Evolutionary conservation across 2,329 filamentous ascomycete genomes (phyloP).

Genomic region (Pseudogymnoascus sp.): DNA sequence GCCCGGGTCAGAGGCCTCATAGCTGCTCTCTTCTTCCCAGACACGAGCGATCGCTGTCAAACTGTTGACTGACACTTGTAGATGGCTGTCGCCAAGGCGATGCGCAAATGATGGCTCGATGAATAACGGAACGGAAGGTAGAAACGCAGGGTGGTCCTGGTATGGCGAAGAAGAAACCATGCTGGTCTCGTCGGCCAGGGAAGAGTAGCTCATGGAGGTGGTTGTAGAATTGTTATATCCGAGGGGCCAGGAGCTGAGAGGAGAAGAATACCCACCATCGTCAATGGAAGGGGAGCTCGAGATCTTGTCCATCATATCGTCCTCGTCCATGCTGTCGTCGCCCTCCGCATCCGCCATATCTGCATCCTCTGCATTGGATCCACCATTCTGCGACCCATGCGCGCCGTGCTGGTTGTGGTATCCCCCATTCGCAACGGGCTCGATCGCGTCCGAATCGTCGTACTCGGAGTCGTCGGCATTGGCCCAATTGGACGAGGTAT

Average conservation of each 20-base stretch:
- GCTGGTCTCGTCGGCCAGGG: neutral
- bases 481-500: conserved; percentile 49
- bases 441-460: conserved; percentile 38
- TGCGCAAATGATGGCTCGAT: conserved; percentile 28
- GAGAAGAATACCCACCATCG: conserved; percentile 72
- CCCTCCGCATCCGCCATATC: conserved; percentile 62
- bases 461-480: conserved; percentile 31
- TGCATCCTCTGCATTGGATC: conserved; percentile 47
- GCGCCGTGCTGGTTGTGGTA: conserved; percentile 40
- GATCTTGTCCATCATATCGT: conserved; percentile 98
- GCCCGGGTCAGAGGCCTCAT: neutral
- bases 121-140: conserved; percentile 14
- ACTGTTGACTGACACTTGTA: conserved; percentile 14
- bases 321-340: conserved; percentile 66
- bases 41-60: neutral
- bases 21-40: conserved; percentile 1
- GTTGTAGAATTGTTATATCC: conserved; percentile 17
- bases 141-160: neutral
- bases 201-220: neutral
- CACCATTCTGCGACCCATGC: conserved; percentile 52
- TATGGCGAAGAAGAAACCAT: neutral
- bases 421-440: conserved; percentile 53
- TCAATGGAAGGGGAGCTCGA: conserved; percentile 98
- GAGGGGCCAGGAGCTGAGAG: conserved; percentile 25
- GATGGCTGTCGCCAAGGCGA: conserved; percentile 25